These are phyloP conservation scores for Psilocybe subaeruginosa DNA, from an alignment of 768 basidiomycete species.

Conservation along the genomic window DNA sequence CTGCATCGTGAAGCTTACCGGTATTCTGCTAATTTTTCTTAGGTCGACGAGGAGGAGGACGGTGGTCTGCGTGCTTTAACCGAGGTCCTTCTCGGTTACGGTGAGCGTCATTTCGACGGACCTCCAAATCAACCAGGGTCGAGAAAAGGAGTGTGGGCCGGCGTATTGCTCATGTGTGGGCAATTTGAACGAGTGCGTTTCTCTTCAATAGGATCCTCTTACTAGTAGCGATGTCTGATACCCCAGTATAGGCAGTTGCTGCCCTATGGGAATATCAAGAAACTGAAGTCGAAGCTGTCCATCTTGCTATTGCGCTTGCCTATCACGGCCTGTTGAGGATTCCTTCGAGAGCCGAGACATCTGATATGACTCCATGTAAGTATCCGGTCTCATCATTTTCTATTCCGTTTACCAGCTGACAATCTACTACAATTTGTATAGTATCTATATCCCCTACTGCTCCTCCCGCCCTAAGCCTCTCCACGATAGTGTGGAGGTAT, in stretches of 20 bases:
- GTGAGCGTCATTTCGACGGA: slow-evolving; percentile 82
- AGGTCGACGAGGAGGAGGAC: slow-evolving; percentile 85
- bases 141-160: slow-evolving; percentile 75
- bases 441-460: slow-evolving; percentile 72
- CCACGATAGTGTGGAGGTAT: slow-evolving; percentile 90
- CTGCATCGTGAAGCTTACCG: neutral
- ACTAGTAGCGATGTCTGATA: neutral
- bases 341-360: slow-evolving; percentile 78
- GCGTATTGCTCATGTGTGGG: slow-evolving; percentile 86
- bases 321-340: slow-evolving; percentile 93
- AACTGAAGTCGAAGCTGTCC: slow-evolving; percentile 92
- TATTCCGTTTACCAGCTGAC: neutral
- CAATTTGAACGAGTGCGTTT: slow-evolving; percentile 86
- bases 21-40: neutral
- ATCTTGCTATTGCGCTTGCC: slow-evolving; percentile 87
- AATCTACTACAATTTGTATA: slow-evolving; percentile 26
- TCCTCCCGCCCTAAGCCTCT: slow-evolving; percentile 76
- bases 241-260: slow-evolving; percentile 71
- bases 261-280: slow-evolving; percentile 87
- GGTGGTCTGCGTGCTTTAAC: slow-evolving; percentile 74
- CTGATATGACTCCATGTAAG: slow-evolving; percentile 83
- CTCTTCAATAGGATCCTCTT: neutral
- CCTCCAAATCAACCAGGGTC: slow-evolving; percentile 59
- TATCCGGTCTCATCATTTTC: neutral
- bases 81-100: slow-evolving; percentile 77